Evolutionary conservation across 2,329 filamentous ascomycete genomes (phyloP), one percentile per base, ranked within the genome.

Genomic region (Fusarium sp.): DNA sequence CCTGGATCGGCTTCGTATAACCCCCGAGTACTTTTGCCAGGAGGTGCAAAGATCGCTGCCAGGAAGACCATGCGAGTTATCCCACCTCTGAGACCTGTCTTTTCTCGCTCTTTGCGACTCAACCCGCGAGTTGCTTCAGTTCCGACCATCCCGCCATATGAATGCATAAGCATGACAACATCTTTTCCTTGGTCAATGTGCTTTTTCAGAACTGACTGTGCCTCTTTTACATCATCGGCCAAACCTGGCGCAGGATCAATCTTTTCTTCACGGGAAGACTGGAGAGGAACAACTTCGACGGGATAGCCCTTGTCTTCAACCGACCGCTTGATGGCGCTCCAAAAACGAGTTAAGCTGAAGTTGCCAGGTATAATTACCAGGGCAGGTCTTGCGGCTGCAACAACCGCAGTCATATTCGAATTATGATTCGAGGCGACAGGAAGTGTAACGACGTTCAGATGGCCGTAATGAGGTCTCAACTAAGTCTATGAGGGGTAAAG

Each of bases 121-220:
- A 69, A 5, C 2, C 65, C 39, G 4, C 49, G 44, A 7, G 48
- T 64, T 8, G 65, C 66, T 36, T 69, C 65, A 1, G 65, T 69
- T 2, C 66, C 65, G 1, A 63, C 65, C 57, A 69, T 69, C 1
- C 66, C 66, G 5, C 66, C 66, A 39, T 69, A 69, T 1, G 65
- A 69, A n/a, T 69, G 65, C 65, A 69, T 69, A 4, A 69, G 66
- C 8, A 69, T 5, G 9, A 69, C 57, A 6, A 69, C 35, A 14
- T 69, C 44, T 0, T 57, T 56, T 3, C 57, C 57, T 11, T 47
- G 28, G 5, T 51, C n/a, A 7, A 69, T 38, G 18, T 69, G 28
- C 0, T 47, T 69, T 5, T 51, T 42, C 2, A 69, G 57, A 9
- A 69, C 39, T 8, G 28, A 38, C 1, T 59, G 24, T 7, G 65